Evolutionary conservation across 2,329 filamentous ascomycete species (phyloP), one percentile per base, ranked within the genome.

Genomic region (Conoideocrella luteorostrata): DNA sequence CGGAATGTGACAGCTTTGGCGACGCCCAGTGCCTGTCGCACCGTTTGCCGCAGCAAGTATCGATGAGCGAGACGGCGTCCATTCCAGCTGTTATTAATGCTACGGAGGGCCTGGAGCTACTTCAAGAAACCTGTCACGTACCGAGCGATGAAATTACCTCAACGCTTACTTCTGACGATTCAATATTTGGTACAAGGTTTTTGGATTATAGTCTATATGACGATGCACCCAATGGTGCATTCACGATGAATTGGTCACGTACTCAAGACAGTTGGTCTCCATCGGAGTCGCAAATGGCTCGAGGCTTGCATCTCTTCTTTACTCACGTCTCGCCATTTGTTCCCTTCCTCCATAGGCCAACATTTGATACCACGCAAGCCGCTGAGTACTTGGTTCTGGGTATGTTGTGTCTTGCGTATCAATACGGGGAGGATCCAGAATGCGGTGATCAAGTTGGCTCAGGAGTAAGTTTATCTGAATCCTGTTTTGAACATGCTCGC

Each of bases 381-480:
- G 29, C 63, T 20, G 43, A 32, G 5, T 45, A 59, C 20, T 45
- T 68, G 20, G 45, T 62, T 4, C 53, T 67, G 6, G 56, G 58
- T 46, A 66, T 69, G 40, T 56, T 69, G 12, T 64, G 51, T 4
- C 54, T 68, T 3, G 62, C 52, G 5, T 68, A 64, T 29, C 64
- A 68, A 45, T 56, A 68, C 36, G 62, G 63, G 13, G 55, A 61
- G 17, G 63, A 66, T 40, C 63, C 63, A 5, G 63, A 65, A 13
- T 49, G 48, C 17, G 50, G 43, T 6, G 44, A 58, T 18, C 39
- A 56, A 36, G 30, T 43, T 28, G 53, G 52, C 5, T 59, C 59
- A 22, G 60, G 58, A 3, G 36, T 40, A 10, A 48, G n/a, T 22
- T 46, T 67, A 17, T 64, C 64, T 5, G 32, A 36, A 21, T 56